A percentile compares a stretch with the other conserved stretches of the same genome.
These are phyloP conservation scores for Teratosphaeria destructans DNA, from an alignment of 2,329 filamentous ascomycete genomes.

Conservation along the genomic window DNA sequence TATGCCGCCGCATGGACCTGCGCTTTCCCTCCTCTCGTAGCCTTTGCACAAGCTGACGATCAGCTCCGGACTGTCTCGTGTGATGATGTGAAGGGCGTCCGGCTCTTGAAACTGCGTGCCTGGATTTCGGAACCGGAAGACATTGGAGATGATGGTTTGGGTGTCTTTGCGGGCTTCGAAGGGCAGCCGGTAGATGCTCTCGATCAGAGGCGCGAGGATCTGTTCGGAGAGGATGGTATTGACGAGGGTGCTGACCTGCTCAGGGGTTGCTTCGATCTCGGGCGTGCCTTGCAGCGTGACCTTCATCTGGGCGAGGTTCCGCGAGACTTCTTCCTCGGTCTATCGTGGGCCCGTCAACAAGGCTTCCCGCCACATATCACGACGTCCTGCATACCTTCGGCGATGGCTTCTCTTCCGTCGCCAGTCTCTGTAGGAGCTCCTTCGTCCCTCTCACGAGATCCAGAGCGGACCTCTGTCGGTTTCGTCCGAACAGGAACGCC, in stretches of 20 bases:
- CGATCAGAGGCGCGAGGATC: constrained; percentile 72
- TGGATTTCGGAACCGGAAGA: constrained; percentile 76
- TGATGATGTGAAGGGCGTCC: constrained; percentile 77
- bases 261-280: constrained; percentile 80
- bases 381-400: constrained; percentile 21
- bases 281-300: constrained; percentile 80
- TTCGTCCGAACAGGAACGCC: constrained; percentile 60
- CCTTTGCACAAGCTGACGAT: constrained; percentile 80
- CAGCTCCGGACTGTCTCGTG: constrained; percentile 76
- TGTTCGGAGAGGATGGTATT: constrained; percentile 80
- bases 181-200: constrained; percentile 71
- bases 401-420: constrained; percentile 40
- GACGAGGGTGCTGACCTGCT: constrained; percentile 79
- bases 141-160: constrained; percentile 90
- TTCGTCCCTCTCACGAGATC: constrained; percentile 55
- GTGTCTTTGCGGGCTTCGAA: constrained; percentile 96
- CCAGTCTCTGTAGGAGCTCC: constrained; percentile 50
- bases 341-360: constrained; percentile 29
- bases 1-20: constrained; percentile 81
- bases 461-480: constrained; percentile 49
- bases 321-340: constrained; percentile 76
- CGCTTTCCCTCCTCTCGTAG: constrained; percentile 83
- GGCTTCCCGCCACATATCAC: constrained; percentile 2
- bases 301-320: constrained; percentile 84
- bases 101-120: constrained; percentile 59